phyloP scores from a whole-genome alignment of 345 rosid species.

The Cardamine occulta region DNA sequence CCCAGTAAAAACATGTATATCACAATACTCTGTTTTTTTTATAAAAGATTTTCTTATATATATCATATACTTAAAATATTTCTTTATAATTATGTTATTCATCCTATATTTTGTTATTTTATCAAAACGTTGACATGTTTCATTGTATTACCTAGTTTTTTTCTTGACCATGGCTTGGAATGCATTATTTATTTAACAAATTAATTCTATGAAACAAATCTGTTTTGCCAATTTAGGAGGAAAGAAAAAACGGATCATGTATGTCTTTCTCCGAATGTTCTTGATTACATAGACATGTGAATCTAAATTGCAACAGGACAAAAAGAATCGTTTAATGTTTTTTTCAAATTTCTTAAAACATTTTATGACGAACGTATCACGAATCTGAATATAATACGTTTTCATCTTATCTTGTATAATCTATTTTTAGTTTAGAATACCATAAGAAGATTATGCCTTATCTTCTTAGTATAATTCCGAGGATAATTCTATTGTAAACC shows the following conservation, averaged over 20 bases:
- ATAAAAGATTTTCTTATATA: neutral
- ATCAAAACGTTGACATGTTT: neutral
- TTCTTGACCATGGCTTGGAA: neutral
- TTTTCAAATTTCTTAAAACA: neutral
- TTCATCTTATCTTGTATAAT: conserved; percentile 41
- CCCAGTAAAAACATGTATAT: neutral
- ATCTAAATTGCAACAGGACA: conserved; percentile 26
- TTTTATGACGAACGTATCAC: conserved; percentile 9
- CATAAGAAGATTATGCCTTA: conserved; percentile 39
- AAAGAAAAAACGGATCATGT: conserved; percentile 22
- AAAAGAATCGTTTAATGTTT: conserved; percentile 24
- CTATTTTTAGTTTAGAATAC: conserved; percentile 33
- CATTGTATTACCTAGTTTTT: neutral
- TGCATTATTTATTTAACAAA: conserved; percentile 13
- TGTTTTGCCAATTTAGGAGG: conserved; percentile 10
- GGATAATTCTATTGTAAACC: conserved; percentile 42
- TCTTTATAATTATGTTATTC: neutral
- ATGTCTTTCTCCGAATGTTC: conserved; percentile 34
- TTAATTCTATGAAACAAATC: conserved; percentile 9
- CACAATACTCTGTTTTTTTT: too few relatives aligned
- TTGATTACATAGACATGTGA: conserved; percentile 35
- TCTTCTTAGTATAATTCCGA: conserved; percentile 45
- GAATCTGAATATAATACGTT: conserved; percentile 41
- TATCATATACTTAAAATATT: neutral
- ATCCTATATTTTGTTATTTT: neutral